These are phyloP conservation scores for Trametes sanguinea DNA, from an alignment of 768 basidiomycete genomes.

Conservation along the genomic window DNA sequence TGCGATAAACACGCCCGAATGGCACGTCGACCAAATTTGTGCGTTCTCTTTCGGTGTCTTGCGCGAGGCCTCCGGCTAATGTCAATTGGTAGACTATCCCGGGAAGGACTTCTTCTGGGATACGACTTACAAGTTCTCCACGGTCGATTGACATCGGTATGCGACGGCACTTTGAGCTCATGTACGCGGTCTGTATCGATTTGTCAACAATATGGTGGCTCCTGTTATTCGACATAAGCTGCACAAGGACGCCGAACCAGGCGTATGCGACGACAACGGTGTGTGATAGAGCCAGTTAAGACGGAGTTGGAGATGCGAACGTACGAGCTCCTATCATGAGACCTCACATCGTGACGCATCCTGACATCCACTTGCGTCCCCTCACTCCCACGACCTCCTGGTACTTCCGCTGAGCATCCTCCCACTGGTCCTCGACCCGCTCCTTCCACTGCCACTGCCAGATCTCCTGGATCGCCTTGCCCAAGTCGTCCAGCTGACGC, in stretches of 20 bases:
- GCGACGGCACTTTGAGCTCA: not conserved
- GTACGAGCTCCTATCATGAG: too few species aligned
- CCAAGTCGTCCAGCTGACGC: constrained; percentile 8
- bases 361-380: not conserved
- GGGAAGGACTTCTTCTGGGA: constrained; percentile 48
- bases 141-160: constrained; percentile 16
- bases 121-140: constrained; percentile 51
- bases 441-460: constrained; percentile 25
- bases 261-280: too few species aligned
- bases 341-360: too few species aligned
- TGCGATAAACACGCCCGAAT: constrained; percentile 59
- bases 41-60: constrained; percentile 25
- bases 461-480: constrained; percentile 6
- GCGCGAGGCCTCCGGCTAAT: not conserved
- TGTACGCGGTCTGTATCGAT: too few species aligned
- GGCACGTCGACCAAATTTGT: constrained; percentile 56
- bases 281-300: too few species aligned
- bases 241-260: too few species aligned
- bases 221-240: too few species aligned
- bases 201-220: too few species aligned
- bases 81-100: constrained; percentile 38
- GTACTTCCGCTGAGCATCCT: constrained; percentile 10
- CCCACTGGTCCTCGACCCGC: constrained; percentile 18
- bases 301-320: too few species aligned
- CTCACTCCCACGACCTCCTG: constrained; percentile 2